Evolutionary conservation across 306 rosid species (phyloP).

Genomic region (Acacia crassicarpa): DNA sequence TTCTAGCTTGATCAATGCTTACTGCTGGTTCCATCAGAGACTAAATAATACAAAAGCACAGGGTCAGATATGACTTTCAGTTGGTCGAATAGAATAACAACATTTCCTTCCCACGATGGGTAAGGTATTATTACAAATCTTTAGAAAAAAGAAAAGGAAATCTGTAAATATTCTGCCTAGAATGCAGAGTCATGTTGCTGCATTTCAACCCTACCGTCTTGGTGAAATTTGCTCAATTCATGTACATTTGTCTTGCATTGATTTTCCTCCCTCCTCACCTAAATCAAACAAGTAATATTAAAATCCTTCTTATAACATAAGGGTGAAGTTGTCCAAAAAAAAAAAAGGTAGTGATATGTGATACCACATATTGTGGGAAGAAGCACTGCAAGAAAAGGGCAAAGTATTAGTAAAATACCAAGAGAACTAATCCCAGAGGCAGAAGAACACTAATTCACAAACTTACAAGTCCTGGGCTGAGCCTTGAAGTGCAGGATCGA

Average conservation of each 20-base stretch:
- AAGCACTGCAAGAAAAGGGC: no score
- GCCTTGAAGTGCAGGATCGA: no score
- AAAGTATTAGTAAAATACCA: no score
- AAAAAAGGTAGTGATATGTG: no score
- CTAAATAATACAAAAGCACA: background rate
- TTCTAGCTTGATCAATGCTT: background rate
- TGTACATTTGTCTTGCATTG: background rate
- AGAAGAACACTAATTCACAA: no score
- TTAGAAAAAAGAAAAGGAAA: background rate
- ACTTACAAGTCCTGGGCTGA: no score
- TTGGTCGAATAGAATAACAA: background rate
- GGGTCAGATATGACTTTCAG: background rate
- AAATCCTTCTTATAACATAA: no score
- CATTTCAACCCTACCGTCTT: background rate
- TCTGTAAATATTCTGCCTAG: background rate
- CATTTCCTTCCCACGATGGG: slow-evolving; percentile 12
- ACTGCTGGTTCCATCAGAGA: background rate
- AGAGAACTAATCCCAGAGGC: no score
- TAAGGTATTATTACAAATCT: slow-evolving; percentile 10
- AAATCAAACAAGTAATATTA: no score
- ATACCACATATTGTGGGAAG: no score
- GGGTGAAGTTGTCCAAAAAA: no score
- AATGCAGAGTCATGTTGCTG: slow-evolving; percentile 3
- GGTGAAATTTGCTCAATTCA: background rate
- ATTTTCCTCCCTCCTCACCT: no score